Evolutionary conservation across 2,329 filamentous ascomycete genomes (phyloP).

Genomic region (Neoscytalidium dimidiatum): DNA sequence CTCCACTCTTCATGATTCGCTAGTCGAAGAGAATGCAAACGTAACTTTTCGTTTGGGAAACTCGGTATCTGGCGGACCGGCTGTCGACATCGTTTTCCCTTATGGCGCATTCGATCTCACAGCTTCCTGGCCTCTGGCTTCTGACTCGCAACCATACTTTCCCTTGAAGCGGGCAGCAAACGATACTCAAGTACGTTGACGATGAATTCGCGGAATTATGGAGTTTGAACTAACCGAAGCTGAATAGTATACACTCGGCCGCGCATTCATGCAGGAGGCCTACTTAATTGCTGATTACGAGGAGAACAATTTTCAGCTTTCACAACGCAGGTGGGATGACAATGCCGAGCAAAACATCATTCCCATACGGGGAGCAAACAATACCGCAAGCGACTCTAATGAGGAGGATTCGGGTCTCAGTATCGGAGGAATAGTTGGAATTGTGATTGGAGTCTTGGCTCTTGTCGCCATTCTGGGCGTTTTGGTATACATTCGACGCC

Average conservation of each 20-base stretch:
- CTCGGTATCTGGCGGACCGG: not conserved
- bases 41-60: slow-evolving; percentile 6
- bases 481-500: not conserved
- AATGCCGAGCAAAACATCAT: not conserved
- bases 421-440: not conserved
- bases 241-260: slow-evolving; percentile 30
- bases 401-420: not conserved
- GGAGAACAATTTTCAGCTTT: slow-evolving; percentile 32
- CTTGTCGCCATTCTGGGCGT: not conserved
- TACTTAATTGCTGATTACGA: slow-evolving; percentile 42
- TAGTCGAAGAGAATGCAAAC: slow-evolving; percentile 35
- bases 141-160: slow-evolving; percentile 32
- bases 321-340: slow-evolving; percentile 6
- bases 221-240: no score
- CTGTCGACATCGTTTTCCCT: slow-evolving; percentile 7
- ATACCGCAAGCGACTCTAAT: not conserved
- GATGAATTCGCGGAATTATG: not conserved
- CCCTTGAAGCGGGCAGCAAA: slow-evolving; percentile 40
- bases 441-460: not conserved
- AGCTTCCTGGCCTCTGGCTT: not conserved
- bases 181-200: slow-evolving; percentile 29
- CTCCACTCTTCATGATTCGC: slow-evolving; percentile 35
- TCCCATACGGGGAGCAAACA: no score
- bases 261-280: slow-evolving; percentile 40
- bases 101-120: slow-evolving; percentile 11